Evolutionary conservation across 2,329 filamentous ascomycete genomes (phyloP).

Genomic region (Penicillium palitans): DNA sequence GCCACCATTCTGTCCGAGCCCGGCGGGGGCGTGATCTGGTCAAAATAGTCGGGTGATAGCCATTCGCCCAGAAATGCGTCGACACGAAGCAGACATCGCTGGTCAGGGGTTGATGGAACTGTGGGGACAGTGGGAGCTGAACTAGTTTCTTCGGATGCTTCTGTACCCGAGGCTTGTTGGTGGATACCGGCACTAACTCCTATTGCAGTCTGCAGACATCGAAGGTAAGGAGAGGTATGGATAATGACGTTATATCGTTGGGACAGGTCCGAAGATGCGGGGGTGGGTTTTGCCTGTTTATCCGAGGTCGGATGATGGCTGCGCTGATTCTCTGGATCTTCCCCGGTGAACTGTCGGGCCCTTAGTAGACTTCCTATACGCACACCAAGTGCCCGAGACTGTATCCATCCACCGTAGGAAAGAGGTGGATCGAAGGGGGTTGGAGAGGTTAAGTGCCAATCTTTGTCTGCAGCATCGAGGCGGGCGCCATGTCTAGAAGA

Average conservation of each 20-base stretch:
- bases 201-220: conserved; percentile 89
- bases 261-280: conserved; percentile 16
- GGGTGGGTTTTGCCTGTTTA: conserved; percentile 9
- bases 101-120: conserved; percentile 6
- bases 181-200: conserved; percentile 82
- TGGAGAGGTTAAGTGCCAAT: conserved; percentile 90
- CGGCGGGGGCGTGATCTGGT: conserved; percentile 85
- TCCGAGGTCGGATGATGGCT: conserved; percentile 12
- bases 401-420: conserved; percentile 91
- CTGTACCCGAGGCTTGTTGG: conserved; percentile 36
- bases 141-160: conserved; percentile 12
- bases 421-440: conserved; percentile 94
- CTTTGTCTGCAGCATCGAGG: conserved; percentile 89
- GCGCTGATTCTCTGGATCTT: conserved; percentile 8
- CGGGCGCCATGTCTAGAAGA: conserved; percentile 76
- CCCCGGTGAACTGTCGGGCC: conserved; percentile 42
- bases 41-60: conserved; percentile 91
- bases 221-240: conserved; percentile 89
- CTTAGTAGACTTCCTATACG: conserved; percentile 75
- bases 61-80: conserved; percentile 96
- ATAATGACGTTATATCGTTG: conserved; percentile 66
- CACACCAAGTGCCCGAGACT: conserved; percentile 76
- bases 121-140: conserved; percentile 1
- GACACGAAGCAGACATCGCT: conserved; percentile 61
- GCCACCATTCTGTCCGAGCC: conserved; percentile 83